These are phyloP conservation scores for Monosporascus sp. DNA, from an alignment of 2,329 filamentous ascomycete species.

Conservation along the genomic window DNA sequence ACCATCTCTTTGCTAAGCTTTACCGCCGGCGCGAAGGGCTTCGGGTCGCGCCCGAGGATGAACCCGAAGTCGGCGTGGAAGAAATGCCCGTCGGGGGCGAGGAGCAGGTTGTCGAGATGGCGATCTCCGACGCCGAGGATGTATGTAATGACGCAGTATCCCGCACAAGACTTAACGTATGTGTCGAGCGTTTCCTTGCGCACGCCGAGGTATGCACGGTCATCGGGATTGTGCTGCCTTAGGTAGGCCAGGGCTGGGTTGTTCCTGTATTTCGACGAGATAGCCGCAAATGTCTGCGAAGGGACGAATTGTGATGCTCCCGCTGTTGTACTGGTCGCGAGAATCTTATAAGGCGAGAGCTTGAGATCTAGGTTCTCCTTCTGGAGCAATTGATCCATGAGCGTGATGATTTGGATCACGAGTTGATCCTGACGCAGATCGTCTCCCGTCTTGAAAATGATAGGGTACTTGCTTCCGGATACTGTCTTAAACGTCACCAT, in stretches of 20 bases:
- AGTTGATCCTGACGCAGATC: conserved; percentile 95
- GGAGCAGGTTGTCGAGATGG: conserved; percentile 89
- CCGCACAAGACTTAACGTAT: conserved; percentile 91
- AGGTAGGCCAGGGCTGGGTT: conserved; percentile 77
- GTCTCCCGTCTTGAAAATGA: conserved; percentile 96
- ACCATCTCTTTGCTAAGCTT: conserved; percentile 98
- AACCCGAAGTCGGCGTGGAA: conserved; percentile 99
- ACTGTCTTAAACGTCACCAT: conserved; percentile 85
- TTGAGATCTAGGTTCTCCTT: conserved; percentile 97
- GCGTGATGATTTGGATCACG: conserved; percentile 91
- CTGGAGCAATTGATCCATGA: conserved; percentile 93
- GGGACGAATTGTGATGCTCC: conserved; percentile 93
- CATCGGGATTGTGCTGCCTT: conserved; percentile 82
- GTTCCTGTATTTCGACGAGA: conserved; percentile 73
- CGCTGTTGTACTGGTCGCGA: conserved; percentile 83
- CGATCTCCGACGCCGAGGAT: conserved; percentile 93
- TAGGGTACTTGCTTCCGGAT: conserved; percentile 72
- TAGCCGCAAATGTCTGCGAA: conserved; percentile 76
- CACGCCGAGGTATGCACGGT: conserved; percentile 73
- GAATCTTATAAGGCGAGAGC: conserved; percentile 90
- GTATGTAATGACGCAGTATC: conserved; percentile 98
- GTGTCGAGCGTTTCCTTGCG: conserved; percentile 91
- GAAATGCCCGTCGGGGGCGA: conserved; percentile 87
- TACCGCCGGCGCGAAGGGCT: conserved; percentile 94
- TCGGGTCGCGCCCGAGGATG: conserved; percentile 93